Percentiles rank a stretch among this genome's conserved stretches.
Conservation (phyloP, 2,329 filamentous ascomycete species). For the Proliferodiscus dingleyae region DNA sequence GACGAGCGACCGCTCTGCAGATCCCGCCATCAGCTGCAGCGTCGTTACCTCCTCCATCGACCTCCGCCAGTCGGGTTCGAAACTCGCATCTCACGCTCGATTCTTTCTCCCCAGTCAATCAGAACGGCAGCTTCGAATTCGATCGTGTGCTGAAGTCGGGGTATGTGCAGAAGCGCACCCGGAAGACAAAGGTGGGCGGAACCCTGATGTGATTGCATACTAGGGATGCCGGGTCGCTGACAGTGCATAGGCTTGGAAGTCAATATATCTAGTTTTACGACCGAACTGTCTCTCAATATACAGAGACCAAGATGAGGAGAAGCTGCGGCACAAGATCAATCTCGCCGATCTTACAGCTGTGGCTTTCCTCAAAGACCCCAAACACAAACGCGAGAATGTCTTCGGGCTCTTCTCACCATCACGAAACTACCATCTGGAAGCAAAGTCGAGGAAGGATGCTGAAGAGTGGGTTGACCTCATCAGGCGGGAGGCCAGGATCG, state of each 20-base stretch:
- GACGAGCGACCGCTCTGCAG: slow-evolving; percentile 16
- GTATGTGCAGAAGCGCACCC: slow-evolving; percentile 79
- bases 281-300: slow-evolving; percentile 90
- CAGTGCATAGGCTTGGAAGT: slow-evolving; percentile 71
- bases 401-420: slow-evolving; percentile 91
- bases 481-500: slow-evolving; percentile 72
- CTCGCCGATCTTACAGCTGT: slow-evolving; percentile 89
- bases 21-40: slow-evolving; percentile 18
- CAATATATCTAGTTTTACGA: slow-evolving; percentile 81
- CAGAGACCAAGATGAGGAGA: slow-evolving; percentile 84
- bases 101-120: slow-evolving; percentile 79
- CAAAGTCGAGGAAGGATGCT: slow-evolving; percentile 65
- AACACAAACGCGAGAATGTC: slow-evolving; percentile 78
- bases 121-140: slow-evolving; percentile 93
- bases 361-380: slow-evolving; percentile 81
- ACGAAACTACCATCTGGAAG: slow-evolving; percentile 87
- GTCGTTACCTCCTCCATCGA: slow-evolving; percentile 16
- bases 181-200: slow-evolving; percentile 76
- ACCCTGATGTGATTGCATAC: neutral
- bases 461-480: slow-evolving; percentile 84
- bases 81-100: slow-evolving; percentile 49
- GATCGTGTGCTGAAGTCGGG: slow-evolving; percentile 90
- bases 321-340: slow-evolving; percentile 81
- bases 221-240: slow-evolving; percentile 6
- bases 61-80: slow-evolving; percentile 25